Evolutionary conservation across 441 rosid species (phyloP).

Genomic region (Brassica hybrid): DNA sequence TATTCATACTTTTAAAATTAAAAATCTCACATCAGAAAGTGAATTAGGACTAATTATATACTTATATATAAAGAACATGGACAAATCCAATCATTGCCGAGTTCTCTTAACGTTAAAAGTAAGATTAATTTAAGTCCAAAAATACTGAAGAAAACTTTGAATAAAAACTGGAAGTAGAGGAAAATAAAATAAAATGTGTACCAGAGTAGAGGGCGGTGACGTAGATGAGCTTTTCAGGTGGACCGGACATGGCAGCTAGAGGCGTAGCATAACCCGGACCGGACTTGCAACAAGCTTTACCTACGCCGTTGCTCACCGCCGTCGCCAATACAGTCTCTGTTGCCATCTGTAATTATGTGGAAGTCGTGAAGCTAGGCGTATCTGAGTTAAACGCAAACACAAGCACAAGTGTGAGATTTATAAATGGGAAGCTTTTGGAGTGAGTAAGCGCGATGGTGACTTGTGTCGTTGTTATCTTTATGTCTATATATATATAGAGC

Average conservation of each 20-base stretch:
- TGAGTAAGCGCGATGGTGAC: slow-evolving; percentile 7
- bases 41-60: neutral
- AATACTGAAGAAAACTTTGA: neutral
- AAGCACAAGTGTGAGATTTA: slow-evolving; percentile 4
- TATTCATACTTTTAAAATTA: neutral
- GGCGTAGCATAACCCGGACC: slow-evolving; percentile 90
- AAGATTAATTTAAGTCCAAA: neutral
- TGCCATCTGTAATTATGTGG: slow-evolving; percentile 17
- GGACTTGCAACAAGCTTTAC: slow-evolving; percentile 50
- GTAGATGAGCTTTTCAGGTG: slow-evolving; percentile 70
- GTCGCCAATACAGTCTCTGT: neutral
- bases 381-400: slow-evolving; percentile 12
- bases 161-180: neutral
- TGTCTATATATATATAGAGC: slow-evolving; percentile 1
- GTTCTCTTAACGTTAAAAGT: neutral
- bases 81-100: neutral
- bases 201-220: slow-evolving; percentile 84
- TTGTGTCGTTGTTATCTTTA: slow-evolving; percentile 18
- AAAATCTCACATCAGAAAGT: neutral
- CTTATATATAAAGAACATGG: neutral
- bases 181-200: slow-evolving; percentile 11
- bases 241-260: slow-evolving; percentile 84
- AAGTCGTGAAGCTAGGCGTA: slow-evolving; percentile 6
- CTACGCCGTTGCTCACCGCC: slow-evolving; percentile 18
- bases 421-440: slow-evolving; percentile 4